A percentile compares a stretch with the other conserved stretches of the same genome.
Conservation (phyloP, 352 stramenopile genomes). For the Globisporangium parvum region DNA sequence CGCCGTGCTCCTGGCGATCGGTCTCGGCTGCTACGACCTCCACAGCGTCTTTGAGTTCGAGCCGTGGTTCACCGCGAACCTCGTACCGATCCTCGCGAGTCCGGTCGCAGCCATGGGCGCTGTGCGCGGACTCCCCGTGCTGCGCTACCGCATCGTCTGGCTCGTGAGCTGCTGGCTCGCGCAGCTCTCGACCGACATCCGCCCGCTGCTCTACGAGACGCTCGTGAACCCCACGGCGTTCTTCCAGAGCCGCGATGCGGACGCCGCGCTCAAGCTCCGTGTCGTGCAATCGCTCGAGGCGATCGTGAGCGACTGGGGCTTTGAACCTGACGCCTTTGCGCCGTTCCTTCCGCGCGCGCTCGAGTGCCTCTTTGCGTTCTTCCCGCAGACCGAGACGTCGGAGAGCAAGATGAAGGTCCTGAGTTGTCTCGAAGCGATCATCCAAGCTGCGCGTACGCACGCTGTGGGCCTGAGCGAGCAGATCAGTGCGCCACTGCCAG, state of each 20-base stretch:
- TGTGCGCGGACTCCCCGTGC: slow-evolving; percentile 47
- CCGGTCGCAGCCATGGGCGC: slow-evolving; percentile 23
- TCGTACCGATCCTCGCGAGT: slow-evolving; percentile 63
- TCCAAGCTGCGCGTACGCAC: slow-evolving; percentile 49
- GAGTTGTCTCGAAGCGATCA: slow-evolving; percentile 60
- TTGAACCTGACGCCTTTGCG: slow-evolving; percentile 60
- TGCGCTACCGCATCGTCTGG: slow-evolving; percentile 77
- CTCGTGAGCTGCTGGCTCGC: slow-evolving; percentile 85
- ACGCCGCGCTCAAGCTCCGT: slow-evolving; percentile 62
- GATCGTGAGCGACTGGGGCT: slow-evolving; percentile 82
- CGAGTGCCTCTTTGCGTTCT: slow-evolving; percentile 61
- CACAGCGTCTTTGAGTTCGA: slow-evolving; percentile 87
- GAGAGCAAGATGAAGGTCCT: slow-evolving; percentile 83
- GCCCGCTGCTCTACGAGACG: slow-evolving; percentile 73
- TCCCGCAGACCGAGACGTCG: slow-evolving; percentile 48
- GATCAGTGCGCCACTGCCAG: slow-evolving; percentile 61
- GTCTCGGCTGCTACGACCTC: slow-evolving; percentile 80
- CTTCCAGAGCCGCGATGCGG: slow-evolving; percentile 21
- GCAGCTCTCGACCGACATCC: slow-evolving; percentile 61
- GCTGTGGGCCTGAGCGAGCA: slow-evolving; percentile 49
- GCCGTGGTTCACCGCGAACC: slow-evolving; percentile 69
- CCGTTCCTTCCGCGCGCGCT: slow-evolving; percentile 59
- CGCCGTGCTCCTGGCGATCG: slow-evolving; percentile 74
- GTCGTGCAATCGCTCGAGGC: slow-evolving; percentile 74
- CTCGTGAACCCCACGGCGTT: slow-evolving; percentile 42